Evolutionary conservation across 257 asterid genomes (phyloP).

Genomic region (Leptodermis oblonga): DNA sequence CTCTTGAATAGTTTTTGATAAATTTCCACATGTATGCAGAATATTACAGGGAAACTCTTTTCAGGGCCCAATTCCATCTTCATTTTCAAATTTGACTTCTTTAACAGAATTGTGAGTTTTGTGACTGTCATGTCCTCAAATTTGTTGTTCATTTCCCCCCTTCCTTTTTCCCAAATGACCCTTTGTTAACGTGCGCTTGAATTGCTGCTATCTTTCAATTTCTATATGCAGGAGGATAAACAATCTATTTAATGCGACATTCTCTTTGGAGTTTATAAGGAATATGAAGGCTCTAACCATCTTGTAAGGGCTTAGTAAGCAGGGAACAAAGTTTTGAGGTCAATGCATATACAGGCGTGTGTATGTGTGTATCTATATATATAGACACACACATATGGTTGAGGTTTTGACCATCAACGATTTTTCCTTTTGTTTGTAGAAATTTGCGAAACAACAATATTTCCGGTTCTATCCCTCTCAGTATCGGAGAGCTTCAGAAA

Average conservation of each 20-base stretch:
- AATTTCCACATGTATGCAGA: slow-evolving; percentile 33
- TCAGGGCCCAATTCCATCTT: slow-evolving; percentile 65
- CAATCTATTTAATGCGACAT: slow-evolving; percentile 64
- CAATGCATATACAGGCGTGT: neutral
- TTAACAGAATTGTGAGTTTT: slow-evolving; percentile 60
- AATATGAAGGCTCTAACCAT: slow-evolving; percentile 42
- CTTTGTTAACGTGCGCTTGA: neutral
- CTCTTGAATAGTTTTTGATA: slow-evolving; percentile 13
- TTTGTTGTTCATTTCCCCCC: neutral
- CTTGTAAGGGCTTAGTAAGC: slow-evolving; percentile 43
- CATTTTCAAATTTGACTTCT: slow-evolving; percentile 58
- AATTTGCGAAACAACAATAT: slow-evolving; percentile 69
- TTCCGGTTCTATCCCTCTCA: slow-evolving; percentile 67
- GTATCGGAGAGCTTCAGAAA: slow-evolving; percentile 44
- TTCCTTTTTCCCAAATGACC: neutral
- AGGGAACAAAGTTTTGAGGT: slow-evolving; percentile 5
- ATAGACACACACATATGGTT: neutral
- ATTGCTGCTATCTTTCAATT: slow-evolving; percentile 16
- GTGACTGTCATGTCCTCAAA: neutral
- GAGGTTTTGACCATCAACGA: slow-evolving; percentile 5
- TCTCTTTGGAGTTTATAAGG: slow-evolving; percentile 57
- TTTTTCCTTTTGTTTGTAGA: slow-evolving; percentile 31
- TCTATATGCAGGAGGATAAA: slow-evolving; percentile 64
- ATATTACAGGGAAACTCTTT: slow-evolving; percentile 78
- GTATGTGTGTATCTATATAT: too few species aligned